Evolutionary conservation across 164 flowering plant genomes (phyloP).

Genomic region (Umbilicus rupestris): DNA sequence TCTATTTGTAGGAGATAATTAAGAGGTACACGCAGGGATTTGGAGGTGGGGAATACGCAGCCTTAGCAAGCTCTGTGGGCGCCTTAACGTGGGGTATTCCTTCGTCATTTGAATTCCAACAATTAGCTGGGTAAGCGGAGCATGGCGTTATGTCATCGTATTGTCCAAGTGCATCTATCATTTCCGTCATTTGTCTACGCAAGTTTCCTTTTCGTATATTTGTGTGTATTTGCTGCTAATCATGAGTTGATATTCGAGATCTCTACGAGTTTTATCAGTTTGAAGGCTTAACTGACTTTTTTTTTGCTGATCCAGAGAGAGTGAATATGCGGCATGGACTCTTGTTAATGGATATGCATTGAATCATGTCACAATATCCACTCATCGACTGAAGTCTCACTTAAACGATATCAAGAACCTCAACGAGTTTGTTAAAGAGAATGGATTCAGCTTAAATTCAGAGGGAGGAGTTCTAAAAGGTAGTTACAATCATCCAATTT

Average conservation of each 20-base stretch:
- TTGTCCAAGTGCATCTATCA: neutral
- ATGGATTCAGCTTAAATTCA: slow-evolving; percentile 77
- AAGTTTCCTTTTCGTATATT: neutral
- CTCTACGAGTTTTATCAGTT: neutral
- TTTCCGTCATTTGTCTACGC: too few species aligned
- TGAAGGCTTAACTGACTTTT: slow-evolving; percentile 6
- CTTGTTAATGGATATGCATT: slow-evolving; percentile 92
- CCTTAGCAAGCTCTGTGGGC: slow-evolving; percentile 83
- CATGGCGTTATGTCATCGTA: neutral
- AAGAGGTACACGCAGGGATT: slow-evolving; percentile 50
- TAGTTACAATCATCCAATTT: slow-evolving; percentile 10
- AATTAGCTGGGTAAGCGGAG: slow-evolving; percentile 56
- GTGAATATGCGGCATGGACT: slow-evolving; percentile 99
- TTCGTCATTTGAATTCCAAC: slow-evolving; percentile 53
- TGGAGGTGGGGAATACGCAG: slow-evolving; percentile 61
- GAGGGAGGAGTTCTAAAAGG: slow-evolving; percentile 95
- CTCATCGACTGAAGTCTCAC: slow-evolving; percentile 65
- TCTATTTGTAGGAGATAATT: slow-evolving; percentile 85
- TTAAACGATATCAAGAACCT: slow-evolving; percentile 50
- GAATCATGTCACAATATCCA: slow-evolving; percentile 85
- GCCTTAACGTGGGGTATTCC: slow-evolving; percentile 88
- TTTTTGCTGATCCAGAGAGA: slow-evolving; percentile 54
- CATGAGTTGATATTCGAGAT: neutral
- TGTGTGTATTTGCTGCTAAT: neutral
- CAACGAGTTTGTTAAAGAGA: slow-evolving; percentile 67